Base-by-base conservation (phyloP, 768 basidiomycete species). In the Lactifluus piperatus region DNA sequence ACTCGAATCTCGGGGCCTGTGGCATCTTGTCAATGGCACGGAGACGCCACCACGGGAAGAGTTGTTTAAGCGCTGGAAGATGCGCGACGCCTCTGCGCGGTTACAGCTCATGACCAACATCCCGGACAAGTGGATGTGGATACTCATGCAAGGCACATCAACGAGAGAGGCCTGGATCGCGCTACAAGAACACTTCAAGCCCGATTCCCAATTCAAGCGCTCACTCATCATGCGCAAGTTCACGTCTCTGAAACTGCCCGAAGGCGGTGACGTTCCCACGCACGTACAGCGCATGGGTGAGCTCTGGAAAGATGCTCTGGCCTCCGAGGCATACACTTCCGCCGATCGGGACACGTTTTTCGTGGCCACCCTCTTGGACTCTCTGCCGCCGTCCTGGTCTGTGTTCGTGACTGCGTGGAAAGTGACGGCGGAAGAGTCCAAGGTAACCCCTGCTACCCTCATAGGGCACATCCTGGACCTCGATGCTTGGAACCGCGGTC, bases 201-300 rank as follows among this genome's bases (percentile, higher is more conserved):
- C 48, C 29, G 54, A 56, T 0, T 62, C 54, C 45, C 49, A 56
- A 27, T 53, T 62, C 60, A 61, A 55, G 37, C 18, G 36, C 4
- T 56, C 51, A n/a, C 51, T 56, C 60, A n/a, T 50, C 37, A 16
- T 63, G 58, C 52, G 51, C 29, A 39, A 20, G 43, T 63, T 63
- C 41, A 30, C 30, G 5, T 56, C 48, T 4, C 9, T 24, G 9
- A 45, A 13, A 14, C 51, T 62, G 2, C 9, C 22, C 7, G 62
- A 63, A 11, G 60, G 51, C 18, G 62, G 45, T 16, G 51, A 62
- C 41, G 49, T 62, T n/a, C 20, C 29, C 22, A 27, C 60, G 16
- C 62, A 63, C 55, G n/a, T 63, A 0, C 45, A 57, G 39, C 59
- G 47, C 46, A 63, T 63, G 62, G 59, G 55, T 22, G 37, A 51